Percentiles rank a stretch among this genome's conserved stretches.
Evolutionary conservation across 768 basidiomycete species (phyloP).

Genomic region (Collybia sordida): DNA sequence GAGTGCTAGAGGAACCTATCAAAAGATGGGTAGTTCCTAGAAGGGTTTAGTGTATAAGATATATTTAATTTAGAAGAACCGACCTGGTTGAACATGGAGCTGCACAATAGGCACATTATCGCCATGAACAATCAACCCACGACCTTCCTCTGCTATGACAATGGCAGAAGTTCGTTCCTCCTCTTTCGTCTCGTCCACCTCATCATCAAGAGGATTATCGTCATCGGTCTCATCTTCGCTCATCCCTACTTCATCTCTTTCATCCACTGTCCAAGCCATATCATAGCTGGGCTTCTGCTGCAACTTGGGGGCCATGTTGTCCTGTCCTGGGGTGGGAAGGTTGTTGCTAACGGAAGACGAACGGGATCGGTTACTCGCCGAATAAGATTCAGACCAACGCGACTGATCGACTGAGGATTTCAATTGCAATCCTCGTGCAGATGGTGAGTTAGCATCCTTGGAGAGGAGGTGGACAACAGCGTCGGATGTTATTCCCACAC

Average conservation of each 20-base stretch:
- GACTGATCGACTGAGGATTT: slow-evolving; percentile 60
- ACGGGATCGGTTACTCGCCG: slow-evolving; percentile 61
- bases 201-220: slow-evolving; percentile 40
- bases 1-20: slow-evolving; percentile 77
- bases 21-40: slow-evolving; percentile 93
- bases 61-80: slow-evolving; percentile 22
- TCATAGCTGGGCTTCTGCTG: slow-evolving; percentile 75
- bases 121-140: slow-evolving; percentile 78
- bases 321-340: slow-evolving; percentile 36
- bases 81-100: slow-evolving; percentile 74
- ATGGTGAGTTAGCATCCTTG: slow-evolving; percentile 44
- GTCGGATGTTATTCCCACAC: slow-evolving; percentile 65
- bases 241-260: slow-evolving; percentile 44
- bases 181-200: slow-evolving; percentile 48
- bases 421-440: slow-evolving; percentile 39
- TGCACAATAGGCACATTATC: slow-evolving; percentile 59
- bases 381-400: slow-evolving; percentile 75
- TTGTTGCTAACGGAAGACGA: slow-evolving; percentile 64
- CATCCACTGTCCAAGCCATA: slow-evolving; percentile 68
- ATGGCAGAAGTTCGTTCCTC: slow-evolving; percentile 77
- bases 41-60: slow-evolving; percentile 8
- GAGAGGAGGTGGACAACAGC: slow-evolving; percentile 61
- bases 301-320: slow-evolving; percentile 42
- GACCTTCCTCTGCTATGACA: slow-evolving; percentile 81
- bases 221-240: slow-evolving; percentile 38